Base-by-base conservation (phyloP, 2,329 filamentous ascomycete genomes). In the Magnaporthiopsis incrustans region DNA sequence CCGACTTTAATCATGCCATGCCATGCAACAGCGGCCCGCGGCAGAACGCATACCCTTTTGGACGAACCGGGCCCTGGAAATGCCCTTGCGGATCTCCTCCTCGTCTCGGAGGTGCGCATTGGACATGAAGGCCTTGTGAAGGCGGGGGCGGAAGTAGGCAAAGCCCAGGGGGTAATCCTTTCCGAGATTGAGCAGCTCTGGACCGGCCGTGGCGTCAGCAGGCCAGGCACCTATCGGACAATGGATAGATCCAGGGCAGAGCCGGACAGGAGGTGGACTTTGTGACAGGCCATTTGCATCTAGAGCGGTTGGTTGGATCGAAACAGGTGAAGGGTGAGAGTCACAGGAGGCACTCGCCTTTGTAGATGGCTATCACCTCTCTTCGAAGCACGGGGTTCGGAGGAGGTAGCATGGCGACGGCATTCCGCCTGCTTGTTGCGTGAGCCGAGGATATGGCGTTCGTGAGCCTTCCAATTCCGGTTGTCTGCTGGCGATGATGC, bases 311-410 rank as follows among this genome's bases (percentile, higher is more conserved):
- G 25, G n/a, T 30, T 30, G 30, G 4, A 59, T 32, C n/a, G 30
- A 33, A 32, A 18, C 50, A 33, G 32, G 32, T 8, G 11, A 30
- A 30, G 33, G 33, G 33, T 12, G 33, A 12, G 2, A 35, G 1
- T 35, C 10, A 11, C 33, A 38, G 35, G 35, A 38, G 4, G 35
- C 63, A 64, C 67, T 18, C 72, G 91, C 92, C 90, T 86, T 97
- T 97, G 80, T 97, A 97, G 65, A 97, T 85, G 53, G 84, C 82
- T 67, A 97, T 90, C 59, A 97, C 93, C 73, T 95, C 86, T 66
- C 85, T 81, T 64, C 92, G 86, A 33, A 97, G 82, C 66, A 84
- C 77, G 2, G 79, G 76, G 68, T 84, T 88, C 0, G 76, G 70
- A 2, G 76, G 68, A 11, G 75, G 67, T 15, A 30, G 56, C 64